phyloP scores from a whole-genome alignment of 768 basidiomycete species.

The Lentinula raphanica region DNA sequence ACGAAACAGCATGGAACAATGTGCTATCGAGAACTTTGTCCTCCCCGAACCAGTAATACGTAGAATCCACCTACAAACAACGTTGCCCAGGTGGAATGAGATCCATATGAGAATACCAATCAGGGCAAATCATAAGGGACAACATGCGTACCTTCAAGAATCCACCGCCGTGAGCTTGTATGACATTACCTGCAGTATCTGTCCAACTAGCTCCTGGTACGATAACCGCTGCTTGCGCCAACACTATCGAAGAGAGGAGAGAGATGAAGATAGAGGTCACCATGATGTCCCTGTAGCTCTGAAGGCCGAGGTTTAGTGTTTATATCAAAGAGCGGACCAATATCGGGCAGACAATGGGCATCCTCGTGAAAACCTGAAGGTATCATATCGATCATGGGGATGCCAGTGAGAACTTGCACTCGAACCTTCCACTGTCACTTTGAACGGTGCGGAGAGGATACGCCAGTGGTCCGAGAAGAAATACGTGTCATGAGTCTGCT shows the following conservation, averaged over 20 bases:
- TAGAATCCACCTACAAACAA: slow-evolving; percentile 39
- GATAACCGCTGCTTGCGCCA: slow-evolving; percentile 37
- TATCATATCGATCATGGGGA: not conserved
- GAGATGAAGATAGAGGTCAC: slow-evolving; percentile 5
- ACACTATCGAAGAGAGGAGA: slow-evolving; percentile 11
- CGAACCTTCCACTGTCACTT: not conserved
- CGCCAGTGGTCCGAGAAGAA: not conserved
- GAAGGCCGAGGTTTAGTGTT: not conserved
- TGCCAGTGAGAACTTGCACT: not conserved
- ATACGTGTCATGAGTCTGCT: not conserved
- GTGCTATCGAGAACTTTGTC: slow-evolving; percentile 52
- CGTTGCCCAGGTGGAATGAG: too few species aligned
- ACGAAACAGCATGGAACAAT: slow-evolving; percentile 54
- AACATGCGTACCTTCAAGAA: slow-evolving; percentile 40
- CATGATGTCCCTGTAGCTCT: not conserved
- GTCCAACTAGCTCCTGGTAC: slow-evolving; percentile 60
- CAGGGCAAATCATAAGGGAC: too few species aligned
- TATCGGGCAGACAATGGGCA: not conserved
- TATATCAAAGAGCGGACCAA: not conserved
- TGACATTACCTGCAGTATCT: slow-evolving; percentile 54
- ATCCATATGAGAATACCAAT: too few species aligned
- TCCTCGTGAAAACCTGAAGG: not conserved
- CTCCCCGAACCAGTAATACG: slow-evolving; percentile 60
- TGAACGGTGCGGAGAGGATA: not conserved
- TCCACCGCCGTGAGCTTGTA: slow-evolving; percentile 61